phyloP scores from a whole-genome alignment of 192 early-diverging fungal genomes.

The Ramicandelaber brevisporus region DNA sequence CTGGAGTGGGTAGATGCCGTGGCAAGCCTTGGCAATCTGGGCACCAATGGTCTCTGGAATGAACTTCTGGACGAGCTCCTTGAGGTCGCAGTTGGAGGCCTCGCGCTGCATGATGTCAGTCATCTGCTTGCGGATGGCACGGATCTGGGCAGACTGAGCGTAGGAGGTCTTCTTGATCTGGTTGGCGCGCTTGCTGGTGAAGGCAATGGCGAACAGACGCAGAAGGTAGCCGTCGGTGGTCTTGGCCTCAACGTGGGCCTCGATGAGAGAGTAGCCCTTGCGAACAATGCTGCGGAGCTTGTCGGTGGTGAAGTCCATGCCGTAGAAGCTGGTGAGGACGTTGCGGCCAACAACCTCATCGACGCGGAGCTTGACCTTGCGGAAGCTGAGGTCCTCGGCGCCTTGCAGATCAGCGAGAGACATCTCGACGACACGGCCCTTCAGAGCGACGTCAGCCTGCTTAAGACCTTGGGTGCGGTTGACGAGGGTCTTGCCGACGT shows the following conservation, averaged over 20 bases:
- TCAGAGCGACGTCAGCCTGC: conserved; percentile 88
- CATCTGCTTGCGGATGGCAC: conserved; percentile 99
- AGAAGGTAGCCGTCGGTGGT: conserved; percentile 99
- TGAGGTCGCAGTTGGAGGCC: conserved; percentile 67
- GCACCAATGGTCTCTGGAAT: conserved; percentile 91
- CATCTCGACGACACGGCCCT: conserved; percentile 88
- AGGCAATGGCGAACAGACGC: conserved; percentile 90
- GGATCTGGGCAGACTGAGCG: conserved; percentile 89
- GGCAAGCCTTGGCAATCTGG: conserved; percentile 92
- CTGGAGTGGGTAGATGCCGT: conserved; percentile 95
- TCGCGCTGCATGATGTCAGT: conserved; percentile 89
- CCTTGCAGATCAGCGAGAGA: conserved; percentile 92
- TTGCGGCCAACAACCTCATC: conserved; percentile 96
- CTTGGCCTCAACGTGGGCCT: conserved; percentile 97
- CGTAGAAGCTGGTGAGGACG: conserved; percentile 99
- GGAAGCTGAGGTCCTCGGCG: conserved; percentile 74
- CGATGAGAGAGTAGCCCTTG: conserved; percentile 98
- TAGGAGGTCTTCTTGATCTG: conserved; percentile 98
- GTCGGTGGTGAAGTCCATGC: conserved; percentile 99
- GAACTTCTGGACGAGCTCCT: conserved; percentile 90
- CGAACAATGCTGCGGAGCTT: conserved; percentile 98
- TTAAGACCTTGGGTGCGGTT: conserved; percentile 99
- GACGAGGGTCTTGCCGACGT: conserved; percentile 97
- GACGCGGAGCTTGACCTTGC: conserved; percentile 93
- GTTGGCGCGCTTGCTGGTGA: conserved; percentile 81